Base-by-base conservation (phyloP, 768 basidiomycete genomes). In the Trametes villosa region DNA sequence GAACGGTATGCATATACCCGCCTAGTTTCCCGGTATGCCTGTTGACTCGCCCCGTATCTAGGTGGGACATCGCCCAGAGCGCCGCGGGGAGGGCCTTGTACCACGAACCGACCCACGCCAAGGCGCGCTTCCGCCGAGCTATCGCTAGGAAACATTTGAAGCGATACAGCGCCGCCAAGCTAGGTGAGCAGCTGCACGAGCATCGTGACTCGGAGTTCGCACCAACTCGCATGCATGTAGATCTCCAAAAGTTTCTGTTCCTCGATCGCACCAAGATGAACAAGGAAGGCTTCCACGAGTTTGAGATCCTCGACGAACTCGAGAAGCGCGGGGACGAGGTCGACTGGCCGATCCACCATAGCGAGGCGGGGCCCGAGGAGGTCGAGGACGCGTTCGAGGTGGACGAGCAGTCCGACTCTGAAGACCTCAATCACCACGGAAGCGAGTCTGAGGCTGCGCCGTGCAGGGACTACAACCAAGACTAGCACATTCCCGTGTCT, bases 401-500 rank as follows among this genome's bases (percentile, higher is more conserved):
- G 40, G 77, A 75, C 4, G 77, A 77, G 2, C 71, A 76, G 5
- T 83, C 81, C 0, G 84, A 85, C 66, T 82, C 81, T 11, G 83
- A 81, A 46, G 84, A 86, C 61, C 83, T 76, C 58, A 72, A 74
- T 31, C 83, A 84, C 56, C 65, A 67, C 1, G 85, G 84, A 3
- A 84, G 82, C 46, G 78, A 78, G n/a, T n/a, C n/a, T n/a, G n/a
- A n/a, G n/a, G n/a, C n/a, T 3, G 73, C 78, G 7, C 78, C 84
- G 0, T 86, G 85, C 66, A 75, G 80, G 40, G 82, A 81, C 66
- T 84, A 86, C 66, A 86, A 86, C 56, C 83, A 80, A n/a, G n/a
- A 34, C 33, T 34, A 34, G 33, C 33, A 13, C 8, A 34, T 34
- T 34, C 33, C 33, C 33, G 33, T 34, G 33, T 13, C 33, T 34